A percentile compares a stretch with the other conserved stretches of the same genome.
These are phyloP conservation scores for Xylaria polymorpha DNA, from an alignment of 2,329 filamentous ascomycete species.

Conservation along the genomic window DNA sequence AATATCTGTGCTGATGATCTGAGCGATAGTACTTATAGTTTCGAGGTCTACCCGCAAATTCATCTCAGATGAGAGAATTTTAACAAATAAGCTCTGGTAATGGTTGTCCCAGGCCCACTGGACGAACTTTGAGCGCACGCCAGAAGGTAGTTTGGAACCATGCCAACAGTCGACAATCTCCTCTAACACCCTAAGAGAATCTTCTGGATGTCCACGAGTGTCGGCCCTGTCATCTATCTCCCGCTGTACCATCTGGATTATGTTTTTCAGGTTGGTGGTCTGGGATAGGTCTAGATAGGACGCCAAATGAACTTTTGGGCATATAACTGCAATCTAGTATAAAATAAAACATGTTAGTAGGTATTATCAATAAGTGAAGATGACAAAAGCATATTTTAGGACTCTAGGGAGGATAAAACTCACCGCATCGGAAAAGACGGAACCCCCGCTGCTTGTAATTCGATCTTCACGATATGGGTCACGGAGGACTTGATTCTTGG, in stretches of 20 bases:
- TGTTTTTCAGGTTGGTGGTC: not conserved
- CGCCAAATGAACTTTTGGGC: not conserved
- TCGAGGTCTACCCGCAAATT: accelerated
- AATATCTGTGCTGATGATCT: constrained; percentile 5
- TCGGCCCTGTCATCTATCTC: not conserved
- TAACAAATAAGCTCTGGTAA: not conserved
- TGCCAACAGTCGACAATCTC: not conserved
- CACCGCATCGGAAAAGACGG: not conserved
- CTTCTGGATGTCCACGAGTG: not conserved
- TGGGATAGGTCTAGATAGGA: not conserved
- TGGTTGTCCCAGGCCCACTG: not conserved
- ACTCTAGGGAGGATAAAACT: not conserved
- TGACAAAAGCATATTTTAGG: too few species aligned
- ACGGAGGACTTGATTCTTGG: not conserved
- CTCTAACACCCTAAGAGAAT: not conserved
- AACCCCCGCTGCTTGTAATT: not conserved
- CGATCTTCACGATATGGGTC: not conserved
- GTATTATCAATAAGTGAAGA: too few species aligned
- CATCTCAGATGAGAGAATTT: not conserved
- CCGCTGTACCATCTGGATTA: not conserved
- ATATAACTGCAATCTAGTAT: constrained; percentile 3
- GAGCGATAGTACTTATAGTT: not conserved
- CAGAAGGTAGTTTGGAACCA: not conserved
- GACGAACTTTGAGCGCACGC: not conserved
- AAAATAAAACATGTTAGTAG: not conserved